Conservation (phyloP, 331 rosid genomes). For the Ulmus americana region DNA sequence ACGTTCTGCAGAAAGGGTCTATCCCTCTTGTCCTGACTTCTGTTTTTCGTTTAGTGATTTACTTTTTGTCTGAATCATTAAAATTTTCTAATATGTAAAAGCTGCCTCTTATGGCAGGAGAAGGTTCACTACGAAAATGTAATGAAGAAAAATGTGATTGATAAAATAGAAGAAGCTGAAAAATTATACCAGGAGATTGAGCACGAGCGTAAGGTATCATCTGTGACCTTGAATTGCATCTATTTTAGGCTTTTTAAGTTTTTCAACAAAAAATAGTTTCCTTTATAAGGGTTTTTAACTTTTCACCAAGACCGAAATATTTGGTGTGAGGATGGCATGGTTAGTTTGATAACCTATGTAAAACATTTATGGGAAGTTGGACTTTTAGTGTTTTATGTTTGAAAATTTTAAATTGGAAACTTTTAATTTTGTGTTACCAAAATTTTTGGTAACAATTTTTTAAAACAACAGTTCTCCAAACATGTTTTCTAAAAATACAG, state of each 20-base stretch:
- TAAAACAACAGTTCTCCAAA: too few species aligned
- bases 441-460: too few species aligned
- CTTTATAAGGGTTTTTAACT: neutral
- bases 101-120: slow-evolving; percentile 34
- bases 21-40: neutral
- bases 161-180: slow-evolving; percentile 57
- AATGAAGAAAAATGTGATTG: slow-evolving; percentile 58
- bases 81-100: slow-evolving; percentile 9
- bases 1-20: slow-evolving; percentile 48
- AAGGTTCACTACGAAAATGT: slow-evolving; percentile 58
- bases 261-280: neutral
- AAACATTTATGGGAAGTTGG: neutral
- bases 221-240: neutral
- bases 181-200: slow-evolving; percentile 35
- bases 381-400: too few species aligned
- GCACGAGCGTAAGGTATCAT: slow-evolving; percentile 51
- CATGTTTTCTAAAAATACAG: too few species aligned
- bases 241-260: neutral
- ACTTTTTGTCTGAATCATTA: neutral
- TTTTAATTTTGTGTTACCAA: too few species aligned
- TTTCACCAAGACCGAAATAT: neutral
- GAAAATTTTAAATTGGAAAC: too few species aligned
- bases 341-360: neutral
- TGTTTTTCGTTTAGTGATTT: neutral
- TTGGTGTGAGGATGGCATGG: neutral